Conservation (phyloP, 2,329 filamentous ascomycete species). For the Xylariaceae sp. region DNA sequence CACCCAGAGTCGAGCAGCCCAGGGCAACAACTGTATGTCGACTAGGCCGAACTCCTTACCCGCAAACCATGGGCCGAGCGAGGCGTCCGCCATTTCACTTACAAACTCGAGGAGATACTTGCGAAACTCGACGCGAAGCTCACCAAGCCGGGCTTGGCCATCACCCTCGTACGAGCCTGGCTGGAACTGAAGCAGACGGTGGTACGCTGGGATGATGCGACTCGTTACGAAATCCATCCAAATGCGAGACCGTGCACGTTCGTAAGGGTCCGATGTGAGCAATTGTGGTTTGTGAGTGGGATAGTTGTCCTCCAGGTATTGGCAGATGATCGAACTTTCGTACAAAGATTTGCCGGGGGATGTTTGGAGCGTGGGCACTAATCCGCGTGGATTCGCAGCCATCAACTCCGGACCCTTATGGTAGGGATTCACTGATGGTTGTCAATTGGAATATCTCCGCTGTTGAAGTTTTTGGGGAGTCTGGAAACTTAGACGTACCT, state of each 20-base stretch:
- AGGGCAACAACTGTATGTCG: conserved; percentile 54
- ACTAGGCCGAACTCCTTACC: conserved; percentile 47
- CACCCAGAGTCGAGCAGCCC: conserved; percentile 52
- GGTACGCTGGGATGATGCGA: conserved; percentile 52
- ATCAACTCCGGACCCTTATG: conserved; percentile 52
- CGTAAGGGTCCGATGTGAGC: conserved; percentile 42
- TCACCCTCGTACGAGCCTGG: conserved; percentile 17
- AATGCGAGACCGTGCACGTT: conserved; percentile 48
- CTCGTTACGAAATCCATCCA: conserved; percentile 55
- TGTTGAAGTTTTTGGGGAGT: too few species aligned
- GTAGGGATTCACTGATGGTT: conserved; percentile 50
- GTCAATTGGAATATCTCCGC: background rate
- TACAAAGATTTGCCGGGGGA: conserved; percentile 45
- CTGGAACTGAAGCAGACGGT: conserved; percentile 37
- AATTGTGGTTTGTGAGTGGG: conserved; percentile 37
- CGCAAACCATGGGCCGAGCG: conserved; percentile 48
- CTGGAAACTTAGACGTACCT: conserved; percentile 5
- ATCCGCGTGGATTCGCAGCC: conserved; percentile 52
- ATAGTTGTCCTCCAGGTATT: conserved; percentile 59
- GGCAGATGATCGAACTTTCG: conserved; percentile 53
- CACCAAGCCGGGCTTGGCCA: conserved; percentile 24
- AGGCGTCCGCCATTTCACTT: conserved; percentile 44
- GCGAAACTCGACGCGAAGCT: conserved; percentile 46
- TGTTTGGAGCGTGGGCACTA: conserved; percentile 50
- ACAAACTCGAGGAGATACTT: conserved; percentile 47